A percentile compares a stretch with the other conserved stretches of the same genome.
Evolutionary conservation across 2,329 filamentous ascomycete species (phyloP).

Genomic region (Penicillium sp.): DNA sequence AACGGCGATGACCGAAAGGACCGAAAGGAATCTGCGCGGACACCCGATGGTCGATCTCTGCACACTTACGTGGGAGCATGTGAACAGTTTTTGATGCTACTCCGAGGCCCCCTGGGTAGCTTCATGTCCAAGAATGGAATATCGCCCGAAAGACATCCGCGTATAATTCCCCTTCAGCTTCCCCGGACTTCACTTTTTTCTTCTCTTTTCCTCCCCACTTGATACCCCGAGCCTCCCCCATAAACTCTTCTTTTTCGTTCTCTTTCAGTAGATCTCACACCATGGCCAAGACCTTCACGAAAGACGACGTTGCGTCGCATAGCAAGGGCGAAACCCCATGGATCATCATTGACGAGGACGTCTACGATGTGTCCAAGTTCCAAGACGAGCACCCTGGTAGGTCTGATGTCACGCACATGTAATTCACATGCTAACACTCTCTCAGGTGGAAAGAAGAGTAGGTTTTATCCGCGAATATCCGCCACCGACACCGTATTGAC

Average conservation of each 20-base stretch:
- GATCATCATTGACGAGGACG: constrained; percentile 91
- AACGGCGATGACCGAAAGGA: constrained; percentile 21
- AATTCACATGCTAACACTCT: constrained; percentile 1
- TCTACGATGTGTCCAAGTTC: constrained; percentile 91
- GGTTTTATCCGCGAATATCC: constrained; percentile 22
- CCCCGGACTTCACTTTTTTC: constrained; percentile 21
- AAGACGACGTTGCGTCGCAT: constrained; percentile 84
- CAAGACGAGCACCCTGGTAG: constrained; percentile 74
- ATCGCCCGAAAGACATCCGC: constrained; percentile 11
- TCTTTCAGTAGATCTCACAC: constrained; percentile 24
- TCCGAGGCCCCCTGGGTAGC: constrained; percentile 22
- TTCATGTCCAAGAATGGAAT: constrained; percentile 9
- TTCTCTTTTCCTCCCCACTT: constrained; percentile 6
- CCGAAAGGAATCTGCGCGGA: constrained; percentile 8
- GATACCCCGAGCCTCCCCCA: constrained; percentile 3
- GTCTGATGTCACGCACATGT: constrained; percentile 8
- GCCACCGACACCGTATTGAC: constrained; percentile 21
- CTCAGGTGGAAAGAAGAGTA: constrained; percentile 71
- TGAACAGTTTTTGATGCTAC: constrained; percentile 5
- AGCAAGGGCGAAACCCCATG: constrained; percentile 84
- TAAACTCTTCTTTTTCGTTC: constrained; percentile 4
- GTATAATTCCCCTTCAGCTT: constrained; percentile 25
- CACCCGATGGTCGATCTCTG: constrained; percentile 1
- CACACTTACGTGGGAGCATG: constrained; percentile 8
- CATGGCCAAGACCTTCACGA: constrained; percentile 88